Evolutionary conservation across 2,329 filamentous ascomycete species (phyloP), one percentile per base, ranked within the genome.

Genomic region (Polytolypa hystricis): DNA sequence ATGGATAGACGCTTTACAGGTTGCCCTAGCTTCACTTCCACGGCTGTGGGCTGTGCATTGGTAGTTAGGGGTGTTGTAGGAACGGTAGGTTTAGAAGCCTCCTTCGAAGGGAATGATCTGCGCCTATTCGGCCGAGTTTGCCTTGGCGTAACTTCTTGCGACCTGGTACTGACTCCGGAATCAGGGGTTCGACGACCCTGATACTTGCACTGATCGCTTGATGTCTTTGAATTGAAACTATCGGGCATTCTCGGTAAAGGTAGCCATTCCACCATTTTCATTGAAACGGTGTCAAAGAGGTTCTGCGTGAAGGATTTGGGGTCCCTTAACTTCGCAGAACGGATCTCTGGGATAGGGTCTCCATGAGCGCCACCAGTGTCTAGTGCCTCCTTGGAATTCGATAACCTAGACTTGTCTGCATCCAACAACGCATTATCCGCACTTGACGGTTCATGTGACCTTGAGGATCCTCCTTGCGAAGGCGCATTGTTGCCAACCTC

Each of bases 281-380:
- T 41, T 2, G 62, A 58, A 6, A 65, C 40, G 1, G 66, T 64
- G 45, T 69, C 64, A 37, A 70, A 73, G 1, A 75, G 52, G 41
- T 69, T 71, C 45, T 80, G 77, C 2, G 72, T 70, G 39, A 79
- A 74, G 2, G 75, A 78, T 47, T 74, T 74, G 1, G 66, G 65
- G 46, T 80, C 76, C 46, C 71, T 77, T 32, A 57, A 20, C 21
- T 21, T 33, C 31, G 25, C 11, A 18, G 18, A 7, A 4, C 20
- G 20, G 18, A 19, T 28, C 17, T 50, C 43, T 18, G 52, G 46
- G 10, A 51, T 51, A 9, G 44, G 35, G 5, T 47, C 40, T 33
- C 37, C 23, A 18, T 41, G 46, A 2, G 23, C 23, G 8, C 42
- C 42, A 8, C 31, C 33, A 12, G 43, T 37, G 2, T 17, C 23